These are phyloP conservation scores for Pichia sporocuriosa DNA, from an alignment of 805 yeast species.

Conservation along the genomic window DNA sequence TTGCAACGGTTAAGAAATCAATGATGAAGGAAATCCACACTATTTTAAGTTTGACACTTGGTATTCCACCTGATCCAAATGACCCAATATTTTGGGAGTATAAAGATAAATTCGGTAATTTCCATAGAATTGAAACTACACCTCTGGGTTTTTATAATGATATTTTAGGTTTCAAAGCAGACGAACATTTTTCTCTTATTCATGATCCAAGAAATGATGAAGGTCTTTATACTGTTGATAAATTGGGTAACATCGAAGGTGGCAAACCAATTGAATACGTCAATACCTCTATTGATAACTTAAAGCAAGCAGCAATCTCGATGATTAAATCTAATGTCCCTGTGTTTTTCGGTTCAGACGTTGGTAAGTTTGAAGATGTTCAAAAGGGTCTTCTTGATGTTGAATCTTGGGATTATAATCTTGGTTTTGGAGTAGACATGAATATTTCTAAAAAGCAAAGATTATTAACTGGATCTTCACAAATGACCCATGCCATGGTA, in stretches of 20 bases:
- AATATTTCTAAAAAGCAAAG: constrained; percentile 31
- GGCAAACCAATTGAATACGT: constrained; percentile 71
- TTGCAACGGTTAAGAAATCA: constrained; percentile 23
- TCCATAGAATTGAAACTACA: constrained; percentile 45
- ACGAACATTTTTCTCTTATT: constrained; percentile 57
- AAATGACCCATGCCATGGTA: constrained; percentile 90
- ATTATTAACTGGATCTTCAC: constrained; percentile 37
- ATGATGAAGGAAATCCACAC: constrained; percentile 61
- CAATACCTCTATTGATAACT: constrained; percentile 53
- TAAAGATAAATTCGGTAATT: constrained; percentile 61
- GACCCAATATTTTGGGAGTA: constrained; percentile 70
- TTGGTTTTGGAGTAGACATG: constrained; percentile 40
- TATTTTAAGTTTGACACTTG: constrained; percentile 62
- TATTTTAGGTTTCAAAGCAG: constrained; percentile 46
- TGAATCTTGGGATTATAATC: constrained; percentile 59
- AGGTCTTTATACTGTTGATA: constrained; percentile 65
- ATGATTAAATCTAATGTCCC: constrained; percentile 71
- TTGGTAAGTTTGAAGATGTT: constrained; percentile 65
- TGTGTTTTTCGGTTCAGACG: constrained; percentile 84
- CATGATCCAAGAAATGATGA: constrained; percentile 79
- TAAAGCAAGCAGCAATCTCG: constrained; percentile 58
- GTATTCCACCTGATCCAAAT: constrained; percentile 70
- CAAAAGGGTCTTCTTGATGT: constrained; percentile 65
- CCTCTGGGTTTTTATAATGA: constrained; percentile 61
- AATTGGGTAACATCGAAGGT: constrained; percentile 67